These are phyloP conservation scores for Didymella lethalis DNA, from an alignment of 2,329 filamentous ascomycete genomes.

Conservation along the genomic window DNA sequence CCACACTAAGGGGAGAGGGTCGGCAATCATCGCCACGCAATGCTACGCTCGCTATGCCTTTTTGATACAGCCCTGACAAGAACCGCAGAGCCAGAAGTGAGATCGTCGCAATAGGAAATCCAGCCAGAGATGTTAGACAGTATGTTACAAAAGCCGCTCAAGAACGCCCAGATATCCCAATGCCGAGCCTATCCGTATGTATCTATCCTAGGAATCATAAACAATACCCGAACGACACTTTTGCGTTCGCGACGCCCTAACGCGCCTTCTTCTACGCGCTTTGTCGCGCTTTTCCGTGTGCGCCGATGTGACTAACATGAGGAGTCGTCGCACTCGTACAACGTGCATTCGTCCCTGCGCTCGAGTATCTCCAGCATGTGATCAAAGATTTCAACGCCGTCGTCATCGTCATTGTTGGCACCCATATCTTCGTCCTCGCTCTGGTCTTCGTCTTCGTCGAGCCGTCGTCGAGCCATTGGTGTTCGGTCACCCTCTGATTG, in stretches of 20 bases:
- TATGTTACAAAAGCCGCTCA: constrained; percentile 18
- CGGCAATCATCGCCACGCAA: constrained; percentile 16
- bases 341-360: constrained; percentile 19
- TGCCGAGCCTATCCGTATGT: constrained; percentile 5
- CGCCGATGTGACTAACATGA: constrained; percentile 6
- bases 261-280: background rate
- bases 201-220: constrained; percentile 13
- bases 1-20: constrained; percentile 19
- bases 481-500: constrained; percentile 25
- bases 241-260: background rate
- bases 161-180: constrained; percentile 5
- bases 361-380: constrained; percentile 34
- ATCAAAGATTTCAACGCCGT: constrained; percentile 32
- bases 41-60: constrained; percentile 18
- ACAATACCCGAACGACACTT: constrained; percentile 6
- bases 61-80: constrained; percentile 17
- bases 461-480: constrained; percentile 8
- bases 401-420: constrained; percentile 14
- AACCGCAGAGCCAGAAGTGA: constrained; percentile 10
- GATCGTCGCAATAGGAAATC: constrained; percentile 4
- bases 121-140: constrained; percentile 14
- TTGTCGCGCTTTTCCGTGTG: background rate
- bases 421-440: constrained; percentile 18
- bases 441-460: constrained; percentile 24
- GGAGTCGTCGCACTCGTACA: constrained; percentile 21